A percentile compares a stretch with the other conserved stretches of the same genome.
phyloP scores from a whole-genome alignment of 441 rosid species.

The Gossypium gossypioides region DNA sequence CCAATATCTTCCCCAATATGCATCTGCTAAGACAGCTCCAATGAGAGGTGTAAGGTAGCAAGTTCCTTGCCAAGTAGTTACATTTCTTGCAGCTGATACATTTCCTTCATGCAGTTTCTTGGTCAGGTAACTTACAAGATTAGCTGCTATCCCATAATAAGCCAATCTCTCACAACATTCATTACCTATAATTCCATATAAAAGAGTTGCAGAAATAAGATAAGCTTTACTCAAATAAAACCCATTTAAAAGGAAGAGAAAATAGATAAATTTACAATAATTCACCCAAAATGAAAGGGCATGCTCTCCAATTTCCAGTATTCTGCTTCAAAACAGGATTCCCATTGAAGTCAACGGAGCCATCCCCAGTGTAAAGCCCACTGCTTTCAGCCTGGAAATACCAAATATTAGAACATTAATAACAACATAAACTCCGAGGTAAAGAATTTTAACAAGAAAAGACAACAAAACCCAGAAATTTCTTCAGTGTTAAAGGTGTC shows the following conservation, averaged over 20 bases:
- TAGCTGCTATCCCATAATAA: conserved; percentile 73
- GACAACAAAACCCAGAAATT: neutral
- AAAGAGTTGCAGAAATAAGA: neutral
- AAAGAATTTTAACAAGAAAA: neutral
- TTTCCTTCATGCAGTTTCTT: conserved; percentile 64
- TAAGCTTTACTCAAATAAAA: neutral
- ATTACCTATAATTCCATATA: conserved; percentile 32
- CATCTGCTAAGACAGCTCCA: conserved; percentile 80
- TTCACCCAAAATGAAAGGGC: conserved; percentile 56
- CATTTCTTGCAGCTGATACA: conserved; percentile 74
- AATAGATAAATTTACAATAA: neutral
- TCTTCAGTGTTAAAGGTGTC: neutral
- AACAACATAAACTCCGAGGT: neutral
- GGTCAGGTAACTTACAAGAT: conserved; percentile 76
- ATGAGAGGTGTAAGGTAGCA: conserved; percentile 81
- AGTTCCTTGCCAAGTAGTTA: conserved; percentile 79
- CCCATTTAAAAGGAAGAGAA: neutral
- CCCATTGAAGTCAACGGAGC: conserved; percentile 46
- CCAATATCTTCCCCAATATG: conserved; percentile 93
- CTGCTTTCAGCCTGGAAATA: conserved; percentile 19
- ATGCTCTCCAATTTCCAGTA: conserved; percentile 64
- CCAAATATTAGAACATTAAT: neutral
- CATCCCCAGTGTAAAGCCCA: conserved; percentile 49
- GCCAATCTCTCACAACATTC: conserved; percentile 91
- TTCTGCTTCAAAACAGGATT: conserved; percentile 45